These are phyloP conservation scores for Wallemia ichthyophaga DNA, from an alignment of 1,284 basidiomycete genomes.

Conservation along the genomic window DNA sequence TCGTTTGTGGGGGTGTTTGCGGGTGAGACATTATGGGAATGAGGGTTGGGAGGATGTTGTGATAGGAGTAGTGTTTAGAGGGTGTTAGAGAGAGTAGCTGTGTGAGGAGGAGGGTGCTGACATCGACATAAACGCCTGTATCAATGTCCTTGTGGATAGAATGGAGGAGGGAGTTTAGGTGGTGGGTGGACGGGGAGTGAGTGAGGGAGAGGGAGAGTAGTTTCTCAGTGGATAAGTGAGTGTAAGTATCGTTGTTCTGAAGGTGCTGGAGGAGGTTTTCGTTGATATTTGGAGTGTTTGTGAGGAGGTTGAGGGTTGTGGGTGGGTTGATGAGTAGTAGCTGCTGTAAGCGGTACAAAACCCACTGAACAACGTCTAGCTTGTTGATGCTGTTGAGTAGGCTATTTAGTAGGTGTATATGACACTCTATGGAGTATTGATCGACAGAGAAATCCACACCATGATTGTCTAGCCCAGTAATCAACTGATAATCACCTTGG, in stretches of 20 bases:
- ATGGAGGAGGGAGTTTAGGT: background rate
- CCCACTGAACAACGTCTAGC: background rate
- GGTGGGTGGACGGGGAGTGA: background rate
- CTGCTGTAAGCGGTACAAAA: background rate
- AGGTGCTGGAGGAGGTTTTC: background rate
- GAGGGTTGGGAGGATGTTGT: no score
- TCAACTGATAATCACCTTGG: no score
- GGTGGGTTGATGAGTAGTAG: no score
- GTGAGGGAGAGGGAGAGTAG: background rate
- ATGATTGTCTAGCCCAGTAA: no score
- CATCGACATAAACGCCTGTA: background rate
- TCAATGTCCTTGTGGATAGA: background rate
- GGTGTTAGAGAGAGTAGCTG: background rate
- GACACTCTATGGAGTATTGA: no score
- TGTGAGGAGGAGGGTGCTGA: background rate
- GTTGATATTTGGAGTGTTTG: no score
- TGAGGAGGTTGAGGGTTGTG: no score
- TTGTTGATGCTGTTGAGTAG: background rate
- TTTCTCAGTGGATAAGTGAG: background rate
- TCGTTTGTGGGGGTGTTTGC: background rate
- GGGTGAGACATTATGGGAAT: no score
- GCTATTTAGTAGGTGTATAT: background rate
- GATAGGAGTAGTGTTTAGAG: background rate
- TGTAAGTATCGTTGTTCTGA: background rate
- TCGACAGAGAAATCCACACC: no score